Base-by-base conservation (phyloP, 768 basidiomycete species). In the Lepiota venenata region DNA sequence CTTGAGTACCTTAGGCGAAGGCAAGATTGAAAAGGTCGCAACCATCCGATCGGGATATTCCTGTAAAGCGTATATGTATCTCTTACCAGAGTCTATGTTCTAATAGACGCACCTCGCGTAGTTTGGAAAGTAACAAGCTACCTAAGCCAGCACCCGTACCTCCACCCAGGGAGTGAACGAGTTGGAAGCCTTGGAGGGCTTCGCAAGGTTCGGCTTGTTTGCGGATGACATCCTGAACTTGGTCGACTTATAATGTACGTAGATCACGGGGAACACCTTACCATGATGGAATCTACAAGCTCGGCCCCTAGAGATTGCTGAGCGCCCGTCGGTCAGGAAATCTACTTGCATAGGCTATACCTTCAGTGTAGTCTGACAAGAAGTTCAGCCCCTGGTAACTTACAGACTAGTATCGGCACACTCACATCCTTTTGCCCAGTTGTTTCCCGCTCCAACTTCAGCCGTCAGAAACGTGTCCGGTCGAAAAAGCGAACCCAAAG, bases 381-480 rank as follows among this genome's bases (percentile, higher is more conserved):
- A 35, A 47, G 22, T n/a, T 43, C 1, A 54, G 20, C 47, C 38
- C 55, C 37, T 52, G 48, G 37, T 32, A 44, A 35, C 16, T 2
- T 32, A 58, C 35, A 27, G 47, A 16, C 22, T 36, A 18, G 50
- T 58, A 0, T 2, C 44, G 45, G n/a, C 39, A 36, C 39, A 74
- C 87, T 71, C 61, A 91, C 90, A 91, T 79, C 91, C 92, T 73
- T 97, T 96, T 14, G 93, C 93, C 90, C 92, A 97, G 59, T 95
- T 96, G 63, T 98, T 97, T 15, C 93, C 94, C 0, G 93, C 81
- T n/a, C 80, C 79, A 1, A 70, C 68, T 39, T 78, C 71, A 1
- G 83, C 78, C 36, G 81, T 80, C 44, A 94, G 66, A 65, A 80
- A 96, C 1, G 91, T 96, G 65, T 94, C 93, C 2, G 95, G 95